These are phyloP conservation scores for Miscanthus sacchariflorus DNA, from an alignment of 202 grass and related monocot species.

Conservation along the genomic window DNA sequence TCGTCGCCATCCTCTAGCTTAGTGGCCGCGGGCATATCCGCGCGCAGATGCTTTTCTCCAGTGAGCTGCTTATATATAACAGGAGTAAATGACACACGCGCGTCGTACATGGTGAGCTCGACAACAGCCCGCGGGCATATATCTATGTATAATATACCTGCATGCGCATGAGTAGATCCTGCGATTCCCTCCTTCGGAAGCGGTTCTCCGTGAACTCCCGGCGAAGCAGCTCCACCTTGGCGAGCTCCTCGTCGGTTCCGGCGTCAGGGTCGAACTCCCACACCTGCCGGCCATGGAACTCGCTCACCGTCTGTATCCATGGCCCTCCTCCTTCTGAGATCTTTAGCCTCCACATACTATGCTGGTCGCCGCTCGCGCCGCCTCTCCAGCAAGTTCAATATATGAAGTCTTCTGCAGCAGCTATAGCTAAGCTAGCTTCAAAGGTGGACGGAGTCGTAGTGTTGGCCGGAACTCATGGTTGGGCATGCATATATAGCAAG, in stretches of 20 bases:
- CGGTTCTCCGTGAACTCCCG: slow-evolving; percentile 39
- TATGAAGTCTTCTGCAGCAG: too few relatives aligned
- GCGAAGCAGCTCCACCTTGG: slow-evolving; percentile 31
- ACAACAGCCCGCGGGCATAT: too few relatives aligned
- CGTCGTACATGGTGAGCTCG: too few relatives aligned
- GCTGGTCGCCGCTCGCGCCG: too few relatives aligned
- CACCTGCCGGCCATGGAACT: slow-evolving; percentile 44
- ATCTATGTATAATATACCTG: slow-evolving; percentile 8
- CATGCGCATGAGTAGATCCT: slow-evolving; percentile 53
- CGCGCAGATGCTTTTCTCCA: too few relatives aligned
- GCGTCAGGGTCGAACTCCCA: slow-evolving; percentile 56
- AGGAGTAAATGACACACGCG: neutral
- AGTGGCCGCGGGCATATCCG: too few relatives aligned
- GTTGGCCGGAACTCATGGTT: too few relatives aligned
- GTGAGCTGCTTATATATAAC: too few relatives aligned
- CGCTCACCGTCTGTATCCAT: slow-evolving; percentile 39
- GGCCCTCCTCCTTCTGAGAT: slow-evolving; percentile 25
- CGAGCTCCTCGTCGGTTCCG: slow-evolving; percentile 45
- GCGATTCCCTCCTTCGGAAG: slow-evolving; percentile 36
- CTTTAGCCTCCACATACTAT: slow-evolving; percentile 58
- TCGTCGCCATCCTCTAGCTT: neutral
- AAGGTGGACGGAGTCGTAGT: too few relatives aligned
- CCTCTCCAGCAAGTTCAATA: too few relatives aligned
- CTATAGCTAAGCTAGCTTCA: too few relatives aligned
- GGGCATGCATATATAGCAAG: too few relatives aligned